These are phyloP conservation scores for Pyrenophora tritici-repentis DNA, from an alignment of 2,329 filamentous ascomycete genomes.

Conservation along the genomic window DNA sequence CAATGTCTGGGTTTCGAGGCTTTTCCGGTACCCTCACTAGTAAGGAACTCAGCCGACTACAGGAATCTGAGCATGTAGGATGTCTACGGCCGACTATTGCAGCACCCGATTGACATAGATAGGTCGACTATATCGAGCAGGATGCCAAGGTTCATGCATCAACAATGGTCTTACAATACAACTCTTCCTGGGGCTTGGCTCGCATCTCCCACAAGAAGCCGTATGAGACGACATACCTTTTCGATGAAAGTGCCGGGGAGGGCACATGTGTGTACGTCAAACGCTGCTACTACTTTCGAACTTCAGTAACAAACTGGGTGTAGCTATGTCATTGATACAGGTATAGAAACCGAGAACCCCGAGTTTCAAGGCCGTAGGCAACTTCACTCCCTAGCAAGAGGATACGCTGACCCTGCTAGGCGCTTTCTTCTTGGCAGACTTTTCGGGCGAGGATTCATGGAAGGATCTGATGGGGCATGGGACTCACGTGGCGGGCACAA, in stretches of 20 bases:
- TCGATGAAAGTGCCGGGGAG: conserved; percentile 45
- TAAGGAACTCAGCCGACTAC: conserved; percentile 32
- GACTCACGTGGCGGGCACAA: conserved; percentile 45
- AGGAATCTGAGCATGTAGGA: conserved; percentile 31
- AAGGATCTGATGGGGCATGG: conserved; percentile 42
- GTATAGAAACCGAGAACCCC: conserved; percentile 60
- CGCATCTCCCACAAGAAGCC: conserved; percentile 44
- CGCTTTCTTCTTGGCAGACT: conserved; percentile 34
- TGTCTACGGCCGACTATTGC: neutral
- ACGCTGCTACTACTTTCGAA: neutral
- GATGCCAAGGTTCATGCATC: conserved; percentile 36
- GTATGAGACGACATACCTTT: conserved; percentile 42
- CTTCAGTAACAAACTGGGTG: neutral
- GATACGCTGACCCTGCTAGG: conserved; percentile 16
- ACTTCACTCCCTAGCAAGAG: neutral
- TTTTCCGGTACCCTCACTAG: conserved; percentile 42
- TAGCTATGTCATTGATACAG: conserved; percentile 67
- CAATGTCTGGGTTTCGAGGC: conserved; percentile 44
- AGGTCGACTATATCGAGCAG: conserved; percentile 46
- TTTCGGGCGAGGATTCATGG: conserved; percentile 27
- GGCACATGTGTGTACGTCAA: conserved; percentile 50
- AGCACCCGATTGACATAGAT: neutral
- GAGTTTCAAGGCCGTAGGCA: conserved; percentile 45
- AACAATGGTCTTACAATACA: conserved; percentile 40
- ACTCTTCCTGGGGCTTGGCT: conserved; percentile 48